Conservation (phyloP, 1,284 basidiomycete species). For the Uromyces viciae-fabae region DNA sequence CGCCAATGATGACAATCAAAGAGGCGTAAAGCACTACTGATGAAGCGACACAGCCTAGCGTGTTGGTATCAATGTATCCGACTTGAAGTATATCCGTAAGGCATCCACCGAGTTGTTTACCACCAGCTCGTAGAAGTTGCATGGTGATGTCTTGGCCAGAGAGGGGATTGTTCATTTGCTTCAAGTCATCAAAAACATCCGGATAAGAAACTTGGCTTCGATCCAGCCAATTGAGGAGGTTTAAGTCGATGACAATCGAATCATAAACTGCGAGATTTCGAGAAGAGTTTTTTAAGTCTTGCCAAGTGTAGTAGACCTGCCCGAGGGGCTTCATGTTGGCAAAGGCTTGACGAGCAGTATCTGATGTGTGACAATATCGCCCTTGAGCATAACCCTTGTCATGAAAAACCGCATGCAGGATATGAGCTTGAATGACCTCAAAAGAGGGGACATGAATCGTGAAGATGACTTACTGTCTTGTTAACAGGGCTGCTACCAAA, state of each 20-base stretch:
- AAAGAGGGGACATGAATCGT: neutral
- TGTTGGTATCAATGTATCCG: constrained; percentile 88
- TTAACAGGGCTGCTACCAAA: constrained; percentile 66
- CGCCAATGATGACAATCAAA: constrained; percentile 93
- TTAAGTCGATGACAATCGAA: constrained; percentile 85
- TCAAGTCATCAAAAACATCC: constrained; percentile 72
- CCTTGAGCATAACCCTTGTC: constrained; percentile 61
- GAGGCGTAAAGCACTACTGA: constrained; percentile 90
- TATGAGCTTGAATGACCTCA: no score
- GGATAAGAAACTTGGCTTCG: constrained; percentile 74
- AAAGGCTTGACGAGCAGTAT: constrained; percentile 62
- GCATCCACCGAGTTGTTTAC: constrained; percentile 67
- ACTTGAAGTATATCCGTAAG: constrained; percentile 78
- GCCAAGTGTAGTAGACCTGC: constrained; percentile 90
- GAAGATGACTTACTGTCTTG: constrained; percentile 57
- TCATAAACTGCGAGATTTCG: constrained; percentile 88
- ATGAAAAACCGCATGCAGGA: no score
- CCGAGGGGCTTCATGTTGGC: constrained; percentile 63
- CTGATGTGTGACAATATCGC: constrained; percentile 70
- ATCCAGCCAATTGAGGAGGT: constrained; percentile 78
- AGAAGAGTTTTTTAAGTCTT: constrained; percentile 66
- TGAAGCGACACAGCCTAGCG: constrained; percentile 92
- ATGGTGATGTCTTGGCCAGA: constrained; percentile 81
- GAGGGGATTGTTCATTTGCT: constrained; percentile 64
- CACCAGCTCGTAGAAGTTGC: constrained; percentile 68